Conservation (phyloP, 208 protist species). For the Leptomonas seymouri region DNA sequence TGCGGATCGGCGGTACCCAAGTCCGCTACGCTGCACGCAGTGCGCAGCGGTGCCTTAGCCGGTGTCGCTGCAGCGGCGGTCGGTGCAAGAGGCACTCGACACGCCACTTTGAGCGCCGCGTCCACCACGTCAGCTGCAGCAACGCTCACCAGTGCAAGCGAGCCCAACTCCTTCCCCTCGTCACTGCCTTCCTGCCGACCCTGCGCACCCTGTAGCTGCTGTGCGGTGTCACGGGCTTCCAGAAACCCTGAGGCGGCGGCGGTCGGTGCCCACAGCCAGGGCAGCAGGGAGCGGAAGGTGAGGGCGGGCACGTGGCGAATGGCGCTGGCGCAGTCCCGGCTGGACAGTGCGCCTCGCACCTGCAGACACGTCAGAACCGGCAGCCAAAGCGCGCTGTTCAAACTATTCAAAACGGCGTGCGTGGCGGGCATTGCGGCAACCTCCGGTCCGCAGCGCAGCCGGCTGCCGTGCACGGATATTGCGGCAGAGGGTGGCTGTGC, state of each 20-base stretch:
- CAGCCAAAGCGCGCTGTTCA: slow-evolving; percentile 49
- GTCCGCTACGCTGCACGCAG: slow-evolving; percentile 8
- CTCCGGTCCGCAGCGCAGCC: slow-evolving; percentile 16
- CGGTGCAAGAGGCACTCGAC: background rate
- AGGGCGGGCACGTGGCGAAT: slow-evolving; percentile 47
- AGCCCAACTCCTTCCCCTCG: background rate
- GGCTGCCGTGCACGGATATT: background rate
- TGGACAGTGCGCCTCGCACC: slow-evolving; percentile 43
- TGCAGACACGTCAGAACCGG: slow-evolving; percentile 45
- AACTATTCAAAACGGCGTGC: slow-evolving; percentile 33
- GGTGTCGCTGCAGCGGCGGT: background rate
- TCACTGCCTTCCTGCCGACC: background rate
- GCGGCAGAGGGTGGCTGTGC: no score
- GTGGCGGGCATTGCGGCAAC: slow-evolving; percentile 21
- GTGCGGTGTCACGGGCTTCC: background rate
- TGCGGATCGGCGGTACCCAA: slow-evolving; percentile 9
- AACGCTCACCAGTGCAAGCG: background rate
- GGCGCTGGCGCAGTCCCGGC: slow-evolving; percentile 36
- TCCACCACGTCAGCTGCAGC: background rate
- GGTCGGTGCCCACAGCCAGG: slow-evolving; percentile 53
- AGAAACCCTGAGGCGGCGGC: no score
- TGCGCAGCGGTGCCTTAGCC: background rate
- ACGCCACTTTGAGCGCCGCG: background rate
- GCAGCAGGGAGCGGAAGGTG: slow-evolving; percentile 44
- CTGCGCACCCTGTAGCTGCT: background rate